Conservation (phyloP, 2,329 filamentous ascomycete genomes). For the Fusarium anthophilum region DNA sequence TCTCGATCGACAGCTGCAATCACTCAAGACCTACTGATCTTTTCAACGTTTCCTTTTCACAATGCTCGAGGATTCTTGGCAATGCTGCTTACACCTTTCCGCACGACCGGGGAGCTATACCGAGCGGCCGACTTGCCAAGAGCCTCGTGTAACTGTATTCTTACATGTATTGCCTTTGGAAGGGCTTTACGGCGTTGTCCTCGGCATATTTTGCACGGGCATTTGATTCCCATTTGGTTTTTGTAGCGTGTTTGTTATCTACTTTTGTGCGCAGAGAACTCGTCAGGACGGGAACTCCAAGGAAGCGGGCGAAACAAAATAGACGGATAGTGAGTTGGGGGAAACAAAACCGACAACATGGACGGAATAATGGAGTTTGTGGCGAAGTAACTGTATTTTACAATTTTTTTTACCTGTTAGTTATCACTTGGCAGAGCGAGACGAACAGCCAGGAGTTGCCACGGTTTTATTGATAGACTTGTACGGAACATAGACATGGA, state of each 20-base stretch:
- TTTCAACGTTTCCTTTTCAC: background rate
- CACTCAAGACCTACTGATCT: constrained; percentile 1
- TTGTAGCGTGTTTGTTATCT: constrained; percentile 24
- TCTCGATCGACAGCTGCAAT: constrained; percentile 15
- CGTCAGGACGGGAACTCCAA: constrained; percentile 23
- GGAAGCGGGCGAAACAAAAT: constrained; percentile 25
- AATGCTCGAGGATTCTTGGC: constrained; percentile 19
- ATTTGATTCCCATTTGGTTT: constrained; percentile 19
- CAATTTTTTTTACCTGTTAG: constrained; percentile 10
- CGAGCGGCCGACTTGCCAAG: constrained; percentile 3
- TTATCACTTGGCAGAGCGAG: background rate
- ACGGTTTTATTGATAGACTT: constrained; percentile 26
- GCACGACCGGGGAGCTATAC: constrained; percentile 20
- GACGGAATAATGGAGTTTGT: constrained; percentile 18
- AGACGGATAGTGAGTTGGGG: constrained; percentile 23
- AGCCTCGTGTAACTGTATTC: constrained; percentile 26
- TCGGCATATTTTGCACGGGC: constrained; percentile 16
- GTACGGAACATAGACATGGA: constrained; percentile 27
- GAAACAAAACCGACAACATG: constrained; percentile 21
- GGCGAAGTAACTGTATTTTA: constrained; percentile 22
- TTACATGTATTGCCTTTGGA: constrained; percentile 17
- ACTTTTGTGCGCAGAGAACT: constrained; percentile 11
- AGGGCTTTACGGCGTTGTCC: constrained; percentile 26
- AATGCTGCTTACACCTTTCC: constrained; percentile 5
- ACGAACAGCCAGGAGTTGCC: background rate